Evolutionary conservation across 306 rosid species (phyloP).

Genomic region (Hippophae gyantsensis): DNA sequence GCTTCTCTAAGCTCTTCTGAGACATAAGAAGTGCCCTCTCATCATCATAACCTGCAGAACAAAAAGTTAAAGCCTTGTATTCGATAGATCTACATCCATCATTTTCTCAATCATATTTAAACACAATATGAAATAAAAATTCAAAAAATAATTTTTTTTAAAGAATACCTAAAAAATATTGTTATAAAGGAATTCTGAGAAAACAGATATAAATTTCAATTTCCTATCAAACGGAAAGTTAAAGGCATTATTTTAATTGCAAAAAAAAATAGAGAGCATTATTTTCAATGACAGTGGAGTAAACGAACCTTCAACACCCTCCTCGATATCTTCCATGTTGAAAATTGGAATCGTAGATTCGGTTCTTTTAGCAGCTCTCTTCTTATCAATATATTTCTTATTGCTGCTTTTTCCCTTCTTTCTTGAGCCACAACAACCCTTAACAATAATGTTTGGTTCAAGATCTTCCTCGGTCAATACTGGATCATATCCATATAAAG

Average conservation of each 20-base stretch:
- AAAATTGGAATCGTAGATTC: conserved; percentile 92
- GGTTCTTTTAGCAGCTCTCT: conserved; percentile 65
- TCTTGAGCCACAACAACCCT: conserved; percentile 96
- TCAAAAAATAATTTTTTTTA: too few relatives aligned
- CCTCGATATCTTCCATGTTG: conserved; percentile 93
- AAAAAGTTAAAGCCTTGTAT: conserved; percentile 1
- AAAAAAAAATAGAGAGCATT: too few relatives aligned
- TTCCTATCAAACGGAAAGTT: too few relatives aligned
- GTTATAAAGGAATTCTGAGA: too few relatives aligned
- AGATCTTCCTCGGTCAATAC: conserved; percentile 84
- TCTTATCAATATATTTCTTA: conserved; percentile 78
- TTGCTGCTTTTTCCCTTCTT: conserved; percentile 63
- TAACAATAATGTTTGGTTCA: conserved; percentile 80
- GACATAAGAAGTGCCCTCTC: conserved; percentile 88
- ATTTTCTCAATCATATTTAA: conserved; percentile 11
- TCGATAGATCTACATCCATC: not conserved
- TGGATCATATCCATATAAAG: conserved; percentile 93
- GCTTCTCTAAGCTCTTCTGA: conserved; percentile 94
- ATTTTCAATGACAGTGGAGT: not conserved
- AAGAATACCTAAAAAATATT: too few relatives aligned
- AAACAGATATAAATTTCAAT: too few relatives aligned
- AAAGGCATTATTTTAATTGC: too few relatives aligned
- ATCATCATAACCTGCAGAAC: conserved; percentile 78
- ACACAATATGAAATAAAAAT: too few relatives aligned
- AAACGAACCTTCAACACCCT: conserved; percentile 86